A percentile compares a stretch with the other conserved stretches of the same genome.
Conservation (phyloP, 1,284 basidiomycete genomes). For the Fomes fomentarius region DNA sequence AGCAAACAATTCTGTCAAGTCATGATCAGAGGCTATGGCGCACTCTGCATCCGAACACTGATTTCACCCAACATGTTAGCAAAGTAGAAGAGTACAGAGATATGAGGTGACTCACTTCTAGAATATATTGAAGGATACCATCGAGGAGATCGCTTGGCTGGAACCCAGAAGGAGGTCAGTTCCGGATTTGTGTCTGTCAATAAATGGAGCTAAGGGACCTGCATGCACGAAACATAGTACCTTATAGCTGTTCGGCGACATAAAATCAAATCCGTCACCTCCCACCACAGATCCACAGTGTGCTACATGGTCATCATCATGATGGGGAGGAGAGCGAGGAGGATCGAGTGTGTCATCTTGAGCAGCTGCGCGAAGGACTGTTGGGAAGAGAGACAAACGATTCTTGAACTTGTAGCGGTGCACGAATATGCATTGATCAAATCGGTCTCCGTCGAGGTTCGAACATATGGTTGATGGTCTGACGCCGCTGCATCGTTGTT, state of each 20-base stretch:
- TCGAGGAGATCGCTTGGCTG: not conserved
- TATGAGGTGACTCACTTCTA: not conserved
- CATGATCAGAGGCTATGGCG: too few relatives aligned
- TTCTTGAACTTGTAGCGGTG: conserved; percentile 10
- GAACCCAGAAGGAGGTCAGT: not conserved
- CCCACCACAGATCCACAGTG: not conserved
- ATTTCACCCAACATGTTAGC: not conserved
- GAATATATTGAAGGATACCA: not conserved
- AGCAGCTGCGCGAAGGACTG: not conserved
- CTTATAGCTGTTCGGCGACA: too few relatives aligned
- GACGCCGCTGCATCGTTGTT: conserved; percentile 2
- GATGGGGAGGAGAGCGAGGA: not conserved
- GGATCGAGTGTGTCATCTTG: not conserved
- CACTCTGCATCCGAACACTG: too few relatives aligned
- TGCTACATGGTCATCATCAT: not conserved
- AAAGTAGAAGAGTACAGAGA: not conserved
- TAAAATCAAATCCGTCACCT: too few relatives aligned
- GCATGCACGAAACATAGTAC: too few relatives aligned
- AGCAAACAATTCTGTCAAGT: too few relatives aligned
- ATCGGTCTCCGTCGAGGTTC: not conserved
- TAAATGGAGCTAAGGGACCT: too few relatives aligned
- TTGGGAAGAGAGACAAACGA: not conserved
- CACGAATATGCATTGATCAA: conserved; percentile 11
- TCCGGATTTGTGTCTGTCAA: too few relatives aligned
- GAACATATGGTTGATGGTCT: not conserved